Evolutionary conservation across 2,329 filamentous ascomycete genomes (phyloP), one percentile per base, ranked within the genome.

Genomic region (Colletotrichum lindemuthianum): DNA sequence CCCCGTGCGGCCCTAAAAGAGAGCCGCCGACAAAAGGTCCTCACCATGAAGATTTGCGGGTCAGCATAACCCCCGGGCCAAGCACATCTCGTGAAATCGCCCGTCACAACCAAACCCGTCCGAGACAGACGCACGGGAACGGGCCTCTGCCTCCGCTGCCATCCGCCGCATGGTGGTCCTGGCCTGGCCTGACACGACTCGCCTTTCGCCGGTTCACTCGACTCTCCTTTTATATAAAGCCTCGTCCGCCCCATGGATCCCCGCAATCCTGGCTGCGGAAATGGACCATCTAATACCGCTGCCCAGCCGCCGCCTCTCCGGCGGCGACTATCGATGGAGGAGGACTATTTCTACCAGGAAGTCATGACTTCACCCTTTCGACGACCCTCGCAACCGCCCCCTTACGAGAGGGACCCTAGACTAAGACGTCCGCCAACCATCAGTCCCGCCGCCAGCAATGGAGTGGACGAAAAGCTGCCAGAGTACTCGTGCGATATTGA

Each of bases 401-500:
- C 79, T 13, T 84, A 85, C 69, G 75, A 79, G 70, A 70, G 72
- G 68, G 69, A 72, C 63, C 37, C 40, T 51, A 55, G 54, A 67
- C 72, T 50, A 66, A 72, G 63, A 72, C 71, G 67, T 68, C 70
- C 52, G 69, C 66, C 50, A 37, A 41, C 43, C 39, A 51, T 63
- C 37, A 69, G 63, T 56, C 54, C 58, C 58, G 52, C 52, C n/a
- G 49, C 47, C 56, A 56, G 66, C 40, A 52, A 65, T 55, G 59
- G 53, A 44, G 36, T 36, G 33, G 48, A 34, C 41, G 84, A 87
- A 68, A 70, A 73, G 36, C 75, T 88, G 40, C 87, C 87, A n/a
- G 70, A 73, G 32, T 90, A 90, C 72, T 84, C 84, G 51, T 86
- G 81, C 70, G 82, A 81, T 70, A 81, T 89, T 59, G 77, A 80